Evolutionary conservation across 1,284 basidiomycete genomes (phyloP), one percentile per base, ranked within the genome.

Genomic region (Malassezia arunalokei): DNA sequence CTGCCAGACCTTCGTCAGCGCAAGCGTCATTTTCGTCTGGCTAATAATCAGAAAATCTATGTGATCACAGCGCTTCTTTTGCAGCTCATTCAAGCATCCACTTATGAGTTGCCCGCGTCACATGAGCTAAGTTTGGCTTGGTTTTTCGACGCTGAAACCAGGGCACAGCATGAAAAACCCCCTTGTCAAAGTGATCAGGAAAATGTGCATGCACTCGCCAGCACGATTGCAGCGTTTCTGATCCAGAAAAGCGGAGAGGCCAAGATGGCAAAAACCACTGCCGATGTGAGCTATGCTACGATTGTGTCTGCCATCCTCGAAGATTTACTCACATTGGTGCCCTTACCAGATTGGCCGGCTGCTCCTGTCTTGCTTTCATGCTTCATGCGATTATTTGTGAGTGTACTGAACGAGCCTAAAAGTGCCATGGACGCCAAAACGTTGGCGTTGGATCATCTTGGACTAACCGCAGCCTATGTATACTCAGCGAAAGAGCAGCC

Each of bases 311-410:
- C 85, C 58, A 78, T 96, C 11, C 82, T 96, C 31, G 81, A 82
- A 5, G 92, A 98, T 67, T 77, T 95, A 14, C 78, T 96, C n/a
- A 79, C 80, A 12, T 88, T 92, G 4, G 76, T 95, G 4, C 91
- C 86, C 68, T 85, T 86, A 79, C 90, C 92, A 0, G 92, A 98
- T 71, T 98, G 91, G 90, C 92, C 94, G 0, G 91, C 86, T 6
- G 87, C 92, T 1, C 80, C 83, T 37, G 74, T 94, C 17, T 78
- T 94, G 40, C 52, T 72, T 15, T 60, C 63, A 40, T 56, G 61
- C 20, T 59, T 72, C 49, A 67, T 63, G 47, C 51, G 58, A 9
- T 49, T 55, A 2, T 66, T 71, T 46, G 45, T 52, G 27, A 46
- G 42, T n/a, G 51, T 46, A 9, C 52, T 70, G 15, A 85, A 89